A percentile compares a stretch with the other conserved stretches of the same genome.
Conservation (phyloP, 2,329 filamentous ascomycete genomes). For the Ophiostoma piceae region DNA sequence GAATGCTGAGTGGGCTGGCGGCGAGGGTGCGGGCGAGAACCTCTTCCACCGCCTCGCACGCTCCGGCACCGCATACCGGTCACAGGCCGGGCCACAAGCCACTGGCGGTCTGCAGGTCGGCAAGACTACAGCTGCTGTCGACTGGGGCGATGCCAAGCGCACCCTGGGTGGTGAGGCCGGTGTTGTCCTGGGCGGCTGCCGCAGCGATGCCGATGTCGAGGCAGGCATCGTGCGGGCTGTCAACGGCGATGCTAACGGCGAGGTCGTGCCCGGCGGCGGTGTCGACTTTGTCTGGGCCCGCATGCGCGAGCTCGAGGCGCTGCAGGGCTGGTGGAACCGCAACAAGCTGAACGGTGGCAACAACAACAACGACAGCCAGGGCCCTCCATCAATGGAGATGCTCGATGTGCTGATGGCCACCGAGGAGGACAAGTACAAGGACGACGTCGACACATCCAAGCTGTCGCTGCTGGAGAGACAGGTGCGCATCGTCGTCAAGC, state of each 20-base stretch:
- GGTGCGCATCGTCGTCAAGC: constrained; percentile 43
- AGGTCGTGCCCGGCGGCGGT: constrained; percentile 53
- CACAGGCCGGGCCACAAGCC: constrained; percentile 53
- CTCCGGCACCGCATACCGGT: constrained; percentile 57
- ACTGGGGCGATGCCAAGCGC: constrained; percentile 76
- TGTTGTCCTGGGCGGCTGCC: constrained; percentile 49
- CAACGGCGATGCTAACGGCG: constrained; percentile 52
- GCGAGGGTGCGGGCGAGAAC: constrained; percentile 74
- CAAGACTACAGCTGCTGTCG: constrained; percentile 69
- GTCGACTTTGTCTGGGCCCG: constrained; percentile 64
- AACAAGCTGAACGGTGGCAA: constrained; percentile 38
- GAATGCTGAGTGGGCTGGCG: constrained; percentile 31
- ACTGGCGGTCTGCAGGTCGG: constrained; percentile 51
- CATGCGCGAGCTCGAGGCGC: constrained; percentile 59
- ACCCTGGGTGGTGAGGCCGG: constrained; percentile 54
- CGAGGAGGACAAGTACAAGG: constrained; percentile 20
- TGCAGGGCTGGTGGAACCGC: constrained; percentile 63
- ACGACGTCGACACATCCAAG: neutral
- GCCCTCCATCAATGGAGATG: constrained; percentile 33
- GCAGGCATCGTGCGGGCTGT: constrained; percentile 53
- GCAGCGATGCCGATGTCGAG: constrained; percentile 54
- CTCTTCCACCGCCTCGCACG: constrained; percentile 77
- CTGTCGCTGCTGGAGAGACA: constrained; percentile 40
- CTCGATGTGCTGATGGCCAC: constrained; percentile 23
- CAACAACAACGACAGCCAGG: constrained; percentile 31